Evolutionary conservation across 169 alveolate genomes (phyloP).

Genomic region (Cryptosporidium felis): DNA sequence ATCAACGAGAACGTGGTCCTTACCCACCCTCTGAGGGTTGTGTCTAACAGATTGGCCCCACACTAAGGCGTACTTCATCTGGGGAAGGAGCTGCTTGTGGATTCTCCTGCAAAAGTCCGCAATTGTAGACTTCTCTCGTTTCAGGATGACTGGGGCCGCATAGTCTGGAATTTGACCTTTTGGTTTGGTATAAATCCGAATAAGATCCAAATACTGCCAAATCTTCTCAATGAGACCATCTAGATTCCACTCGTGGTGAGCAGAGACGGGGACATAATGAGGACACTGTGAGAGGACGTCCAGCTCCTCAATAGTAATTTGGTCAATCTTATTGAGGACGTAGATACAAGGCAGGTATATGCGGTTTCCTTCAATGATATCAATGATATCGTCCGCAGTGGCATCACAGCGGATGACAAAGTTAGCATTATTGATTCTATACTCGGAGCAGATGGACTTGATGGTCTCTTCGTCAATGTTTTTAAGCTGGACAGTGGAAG

Average conservation of each 20-base stretch:
- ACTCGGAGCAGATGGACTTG: conserved; percentile 86
- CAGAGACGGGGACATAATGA: conserved; percentile 91
- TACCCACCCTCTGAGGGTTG: conserved; percentile 95
- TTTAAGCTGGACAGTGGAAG: conserved; percentile 76
- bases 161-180: conserved; percentile 96
- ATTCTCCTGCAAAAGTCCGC: conserved; percentile 84
- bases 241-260: conserved; percentile 91
- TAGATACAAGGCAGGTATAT: conserved; percentile 92
- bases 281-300: conserved; percentile 93
- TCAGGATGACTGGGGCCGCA: conserved; percentile 93
- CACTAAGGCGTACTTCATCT: conserved; percentile 94
- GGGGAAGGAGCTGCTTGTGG: conserved; percentile 84
- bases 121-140: conserved; percentile 85
- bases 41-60: conserved; percentile 98
- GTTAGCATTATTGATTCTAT: conserved; percentile 93
- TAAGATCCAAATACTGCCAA: conserved; percentile 96
- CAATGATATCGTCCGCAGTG: conserved; percentile 97
- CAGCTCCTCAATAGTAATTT: conserved; percentile 88
- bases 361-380: conserved; percentile 96
- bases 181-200: conserved; percentile 98
- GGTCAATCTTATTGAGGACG: conserved; percentile 93
- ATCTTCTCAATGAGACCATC: conserved; percentile 95
- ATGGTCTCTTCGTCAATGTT: conserved; percentile 84
- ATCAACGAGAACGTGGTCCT: conserved; percentile 90
- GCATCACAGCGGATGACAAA: conserved; percentile 93